Percentiles rank a stretch among this genome's conserved stretches.
Conservation (phyloP, 2,329 filamentous ascomycete genomes). For the Sclerotinia trifoliorum region DNA sequence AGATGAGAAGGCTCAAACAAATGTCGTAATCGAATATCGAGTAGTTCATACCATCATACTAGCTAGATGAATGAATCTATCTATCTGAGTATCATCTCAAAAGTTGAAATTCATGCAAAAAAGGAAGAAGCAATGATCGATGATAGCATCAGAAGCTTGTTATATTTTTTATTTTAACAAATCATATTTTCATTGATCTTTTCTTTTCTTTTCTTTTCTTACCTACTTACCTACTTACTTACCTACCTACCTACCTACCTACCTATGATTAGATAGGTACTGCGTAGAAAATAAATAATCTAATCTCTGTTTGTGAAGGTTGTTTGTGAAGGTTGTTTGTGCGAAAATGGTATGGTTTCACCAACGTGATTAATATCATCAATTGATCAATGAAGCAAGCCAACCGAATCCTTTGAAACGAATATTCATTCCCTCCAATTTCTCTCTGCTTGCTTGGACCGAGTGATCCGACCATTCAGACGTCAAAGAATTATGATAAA, state of each 20-base stretch:
- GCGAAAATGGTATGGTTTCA: conserved; percentile 13
- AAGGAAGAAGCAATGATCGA: not conserved
- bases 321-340: not conserved
- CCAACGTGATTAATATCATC: not conserved
- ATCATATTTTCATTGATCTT: not conserved
- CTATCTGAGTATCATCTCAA: not conserved
- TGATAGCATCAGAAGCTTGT: not conserved
- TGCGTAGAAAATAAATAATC: not conserved
- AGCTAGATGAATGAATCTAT: not conserved
- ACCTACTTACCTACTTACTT: too few relatives aligned
- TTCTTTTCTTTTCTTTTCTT: not conserved
- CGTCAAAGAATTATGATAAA: not conserved
- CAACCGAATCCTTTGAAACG: conserved; percentile 17
- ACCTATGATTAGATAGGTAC: too few relatives aligned
- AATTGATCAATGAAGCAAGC: not conserved
- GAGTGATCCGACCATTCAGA: not conserved
- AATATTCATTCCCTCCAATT: conserved; percentile 6
- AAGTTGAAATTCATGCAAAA: not conserved
- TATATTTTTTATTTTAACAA: not conserved
- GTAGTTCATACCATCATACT: too few relatives aligned
- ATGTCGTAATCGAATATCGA: conserved; percentile 3
- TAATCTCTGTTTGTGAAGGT: not conserved
- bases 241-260: too few relatives aligned
- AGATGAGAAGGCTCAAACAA: not conserved
- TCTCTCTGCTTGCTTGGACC: conserved; percentile 16